Base-by-base conservation (phyloP, 768 basidiomycete species). In the Mycena vitilis region DNA sequence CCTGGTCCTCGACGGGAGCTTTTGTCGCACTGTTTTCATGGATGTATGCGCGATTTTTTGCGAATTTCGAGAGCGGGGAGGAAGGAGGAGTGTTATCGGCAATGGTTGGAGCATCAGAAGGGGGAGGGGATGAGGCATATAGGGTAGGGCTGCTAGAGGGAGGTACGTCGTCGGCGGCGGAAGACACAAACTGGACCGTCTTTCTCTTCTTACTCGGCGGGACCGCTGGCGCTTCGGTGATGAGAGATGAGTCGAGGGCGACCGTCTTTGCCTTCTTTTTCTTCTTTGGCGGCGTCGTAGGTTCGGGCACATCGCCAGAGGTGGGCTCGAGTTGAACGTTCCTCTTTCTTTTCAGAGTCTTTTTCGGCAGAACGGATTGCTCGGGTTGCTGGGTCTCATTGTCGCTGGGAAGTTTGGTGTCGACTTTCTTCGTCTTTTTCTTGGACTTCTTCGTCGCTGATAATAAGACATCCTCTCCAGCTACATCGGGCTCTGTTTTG, bases 91-190 rank as follows among this genome's bases (percentile, higher is more conserved):
- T 48, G 42, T 65, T 63, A 18, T 49, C 45, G 60, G 65, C 18
- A 2, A 60, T 7, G 8, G 68, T 69, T 2, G 59, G 34, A 18
- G 63, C 63, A 40, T 69, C 68, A 48, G 68, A 69, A 25, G 37
- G 13, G 20, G 62, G 63, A 13, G 63, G 58, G 36, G 63, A 69
- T 7, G 68, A 69, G 13, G 48, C 53, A 56, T 16, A 13, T 20
- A 69, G 54, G 4, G 68, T 69, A 8, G 63, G 68, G 55, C 68
- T 69, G 49, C 68, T 69, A 4, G 68, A 64, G 11, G 63, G 68
- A n/a, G 63, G 68, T 48, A 20, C 22, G 25, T 61, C 48, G 25
- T 61, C 48, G 20, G 25, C 11, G 11, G 11, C 34, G 30, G 56
- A 37, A 18, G 55, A 51, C 12, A 34, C 47, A 51, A 61, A 55